Base-by-base conservation (phyloP, 2,329 filamentous ascomycete species). In the Penicillium sp. region DNA sequence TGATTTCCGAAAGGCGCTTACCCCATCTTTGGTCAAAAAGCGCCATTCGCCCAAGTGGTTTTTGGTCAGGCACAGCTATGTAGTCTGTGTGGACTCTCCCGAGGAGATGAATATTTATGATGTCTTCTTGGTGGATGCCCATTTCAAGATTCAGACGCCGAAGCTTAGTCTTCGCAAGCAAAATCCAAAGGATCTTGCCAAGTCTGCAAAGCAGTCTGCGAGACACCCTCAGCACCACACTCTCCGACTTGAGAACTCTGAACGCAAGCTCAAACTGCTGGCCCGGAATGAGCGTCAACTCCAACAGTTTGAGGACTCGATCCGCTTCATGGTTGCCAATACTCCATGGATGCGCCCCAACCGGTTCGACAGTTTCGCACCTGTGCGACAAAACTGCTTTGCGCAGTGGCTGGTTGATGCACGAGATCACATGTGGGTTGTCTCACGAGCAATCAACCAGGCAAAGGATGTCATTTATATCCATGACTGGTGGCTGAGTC, bases 101-200 rank as follows among this genome's bases (percentile, higher is more conserved):
- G 93, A 97, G 73, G 96, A 96, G 67, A 96, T 97, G 89, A 93
- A 96, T 69, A 95, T 97, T 35, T 97, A 96, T 73, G 95, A 99
- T 76, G 94, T 99, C 23, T 97, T 97, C 74, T 82, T 99, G n/a
- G 90, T 97, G 27, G 94, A 99, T 71, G 84, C 89, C 1, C 88
- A 90, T 67, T 99, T 99, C 76, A 82, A 84, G 52, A 87, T 97
- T 50, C 87, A 92, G 62, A 86, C 89, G 55, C 92, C 92, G 75
- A 71, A 83, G 80, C 67, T 81, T 75, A 74, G 82, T 84, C 47
- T 80, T 60, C 69, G 75, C 65, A 71, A 76, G 62, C 68, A 80
- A 58, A 80, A 79, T 46, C 79, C 84, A 7, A 82, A 83, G 63
- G 83, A 88, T 38, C 82, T 88, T 65, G 84, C 86, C 17, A 88